Base-by-base conservation (phyloP, 495 filamentous ascomycete species). In the Trichoderma reesei region DNA sequence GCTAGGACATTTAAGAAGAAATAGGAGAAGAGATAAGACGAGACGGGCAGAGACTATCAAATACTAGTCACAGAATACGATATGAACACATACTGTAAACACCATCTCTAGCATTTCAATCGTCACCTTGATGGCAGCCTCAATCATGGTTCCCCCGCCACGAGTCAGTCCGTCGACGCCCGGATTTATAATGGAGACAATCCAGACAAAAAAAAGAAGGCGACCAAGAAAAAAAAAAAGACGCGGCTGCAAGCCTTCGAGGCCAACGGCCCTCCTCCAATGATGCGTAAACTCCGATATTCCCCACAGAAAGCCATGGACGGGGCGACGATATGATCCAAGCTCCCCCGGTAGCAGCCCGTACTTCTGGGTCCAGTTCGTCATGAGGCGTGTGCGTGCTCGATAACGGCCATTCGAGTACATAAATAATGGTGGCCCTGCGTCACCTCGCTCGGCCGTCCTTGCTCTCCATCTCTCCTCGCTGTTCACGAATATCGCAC, bases 271-370 rank as follows among this genome's bases (percentile, higher is more conserved):
- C 44, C 44, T 14, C 51, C 34, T n/a, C 51, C 31, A 13, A 56
- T 4, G 48, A 10, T 56, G 51, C 51, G 34, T 56, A 33, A 56
- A 56, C 51, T 13, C 51, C 51, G 51, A 31, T 18, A n/a, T 56
- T 56, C 51, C 51, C 51, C 51, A 56, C 51, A 56, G 51, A 56
- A 56, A 26, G 51, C 20, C 11, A 56, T 56, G 51, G 51, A 56
- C 11, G 18, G 51, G 34, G 31, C 3, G 31, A 33, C 10, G 26
- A 56, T 56, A 31, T 56, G 31, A 56, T 31, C 51, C 20, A 56
- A 56, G 51, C 51, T 56, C 20, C 51, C 44, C 44, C 44, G 6
- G 26, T 56, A 56, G 51, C 34, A 13, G 11, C 51, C 11, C 51
- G 20, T 48, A 16, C 41, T 44, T 44, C 9, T 51, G 20, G 14